Evolutionary conservation across 768 basidiomycete species (phyloP).

Genomic region (Lentinula sp.): DNA sequence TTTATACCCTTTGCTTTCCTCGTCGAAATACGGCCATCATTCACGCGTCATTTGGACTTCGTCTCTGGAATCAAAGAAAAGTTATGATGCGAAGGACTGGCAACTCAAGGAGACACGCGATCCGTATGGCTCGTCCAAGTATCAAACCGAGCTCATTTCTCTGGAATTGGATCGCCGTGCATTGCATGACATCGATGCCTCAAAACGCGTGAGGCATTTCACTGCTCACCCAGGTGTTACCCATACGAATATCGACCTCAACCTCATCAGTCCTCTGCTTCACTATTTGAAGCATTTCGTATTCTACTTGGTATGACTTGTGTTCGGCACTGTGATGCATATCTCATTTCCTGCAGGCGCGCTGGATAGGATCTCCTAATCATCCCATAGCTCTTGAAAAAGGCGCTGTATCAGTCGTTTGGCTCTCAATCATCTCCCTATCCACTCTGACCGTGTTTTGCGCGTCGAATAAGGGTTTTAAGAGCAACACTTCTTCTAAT

Average conservation of each 20-base stretch:
- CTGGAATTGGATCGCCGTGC: slow-evolving; percentile 46
- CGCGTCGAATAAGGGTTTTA: not conserved
- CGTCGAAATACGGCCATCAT: slow-evolving; percentile 32
- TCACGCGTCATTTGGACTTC: slow-evolving; percentile 77
- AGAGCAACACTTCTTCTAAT: slow-evolving; percentile 10
- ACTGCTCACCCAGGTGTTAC: slow-evolving; percentile 66
- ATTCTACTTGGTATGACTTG: slow-evolving; percentile 58
- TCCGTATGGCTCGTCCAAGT: slow-evolving; percentile 71
- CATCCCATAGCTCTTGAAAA: slow-evolving; percentile 59
- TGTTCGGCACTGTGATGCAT: not conserved
- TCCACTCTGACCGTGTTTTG: slow-evolving; percentile 35
- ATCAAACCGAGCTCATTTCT: slow-evolving; percentile 67
- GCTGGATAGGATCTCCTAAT: slow-evolving; percentile 58
- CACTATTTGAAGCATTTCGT: slow-evolving; percentile 41
- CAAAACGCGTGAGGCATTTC: slow-evolving; percentile 45
- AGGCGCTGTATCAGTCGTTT: slow-evolving; percentile 60
- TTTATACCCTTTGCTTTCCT: slow-evolving; percentile 46
- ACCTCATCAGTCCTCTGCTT: slow-evolving; percentile 37
- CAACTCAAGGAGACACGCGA: slow-evolving; percentile 55
- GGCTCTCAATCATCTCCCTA: slow-evolving; percentile 58
- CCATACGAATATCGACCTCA: slow-evolving; percentile 52
- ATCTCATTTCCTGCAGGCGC: slow-evolving; percentile 40
- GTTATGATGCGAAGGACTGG: slow-evolving; percentile 63
- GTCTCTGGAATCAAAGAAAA: slow-evolving; percentile 53
- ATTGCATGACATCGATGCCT: slow-evolving; percentile 12